Percentiles rank a stretch among this genome's conserved stretches.
These are phyloP conservation scores for Trypanosoma congolense DNA, from an alignment of 208 protist genomes.

Conservation along the genomic window DNA sequence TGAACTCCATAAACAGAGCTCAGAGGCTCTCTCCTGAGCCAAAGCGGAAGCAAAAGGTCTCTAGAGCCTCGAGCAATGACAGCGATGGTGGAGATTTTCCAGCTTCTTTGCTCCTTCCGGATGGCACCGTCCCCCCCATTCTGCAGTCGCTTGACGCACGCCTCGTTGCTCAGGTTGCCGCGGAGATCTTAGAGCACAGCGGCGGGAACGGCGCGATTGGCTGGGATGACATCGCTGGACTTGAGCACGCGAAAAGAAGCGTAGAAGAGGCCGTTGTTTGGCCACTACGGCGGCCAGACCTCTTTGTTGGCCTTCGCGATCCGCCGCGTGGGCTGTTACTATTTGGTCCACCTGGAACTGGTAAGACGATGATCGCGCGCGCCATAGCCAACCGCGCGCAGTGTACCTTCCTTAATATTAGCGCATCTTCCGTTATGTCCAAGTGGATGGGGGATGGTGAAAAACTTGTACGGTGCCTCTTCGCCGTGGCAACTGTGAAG, in stretches of 20 bases:
- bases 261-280: slow-evolving; percentile 80
- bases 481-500: slow-evolving; percentile 80
- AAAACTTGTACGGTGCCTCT: slow-evolving; percentile 87
- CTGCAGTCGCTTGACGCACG: slow-evolving; percentile 62
- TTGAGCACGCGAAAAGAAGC: slow-evolving; percentile 73
- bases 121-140: slow-evolving; percentile 61
- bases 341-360: slow-evolving; percentile 88
- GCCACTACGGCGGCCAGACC: slow-evolving; percentile 66
- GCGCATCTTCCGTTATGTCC: slow-evolving; percentile 78
- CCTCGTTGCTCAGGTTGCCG: slow-evolving; percentile 64
- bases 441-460: slow-evolving; percentile 92
- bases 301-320: slow-evolving; percentile 75
- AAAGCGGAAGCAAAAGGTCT: neutral
- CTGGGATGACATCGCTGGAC: slow-evolving; percentile 79
- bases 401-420: slow-evolving; percentile 89
- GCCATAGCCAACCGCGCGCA: slow-evolving; percentile 78
- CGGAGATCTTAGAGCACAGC: slow-evolving; percentile 66
- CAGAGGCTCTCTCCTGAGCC: neutral
- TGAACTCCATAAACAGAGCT: neutral
- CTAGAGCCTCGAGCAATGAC: slow-evolving; percentile 7
- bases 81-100: slow-evolving; percentile 35
- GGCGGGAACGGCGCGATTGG: slow-evolving; percentile 39
- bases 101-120: slow-evolving; percentile 52
- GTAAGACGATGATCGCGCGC: slow-evolving; percentile 91
- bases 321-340: slow-evolving; percentile 87